These are phyloP conservation scores for Globisporangium cystogenes DNA, from an alignment of 352 stramenopile species.

Conservation along the genomic window DNA sequence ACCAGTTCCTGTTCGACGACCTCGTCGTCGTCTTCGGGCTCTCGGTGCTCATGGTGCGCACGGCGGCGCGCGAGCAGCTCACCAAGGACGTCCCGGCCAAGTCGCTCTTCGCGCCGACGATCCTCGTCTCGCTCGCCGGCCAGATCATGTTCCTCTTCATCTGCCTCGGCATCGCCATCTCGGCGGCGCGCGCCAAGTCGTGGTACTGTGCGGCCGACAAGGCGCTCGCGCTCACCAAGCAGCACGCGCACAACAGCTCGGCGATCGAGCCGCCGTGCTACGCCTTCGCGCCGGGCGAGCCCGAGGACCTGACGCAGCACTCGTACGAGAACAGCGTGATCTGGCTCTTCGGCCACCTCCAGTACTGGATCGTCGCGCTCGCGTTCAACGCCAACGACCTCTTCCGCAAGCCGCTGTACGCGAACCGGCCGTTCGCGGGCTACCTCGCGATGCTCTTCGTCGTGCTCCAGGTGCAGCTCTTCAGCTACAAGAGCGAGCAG, in stretches of 20 bases:
- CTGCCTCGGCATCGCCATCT: slow-evolving; percentile 54
- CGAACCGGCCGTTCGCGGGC: slow-evolving; percentile 43
- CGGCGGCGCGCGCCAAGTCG: slow-evolving; percentile 32
- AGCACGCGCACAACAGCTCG: slow-evolving; percentile 19
- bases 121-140: slow-evolving; percentile 50
- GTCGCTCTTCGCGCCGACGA: slow-evolving; percentile 56
- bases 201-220: slow-evolving; percentile 64
- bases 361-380: slow-evolving; percentile 71
- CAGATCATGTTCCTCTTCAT: slow-evolving; percentile 51
- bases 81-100: slow-evolving; percentile 39
- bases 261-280: slow-evolving; percentile 58
- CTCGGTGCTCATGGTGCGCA: slow-evolving; percentile 71
- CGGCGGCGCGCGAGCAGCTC: slow-evolving; percentile 28
- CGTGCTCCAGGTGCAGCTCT: slow-evolving; percentile 53
- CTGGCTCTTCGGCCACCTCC: slow-evolving; percentile 73
- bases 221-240: slow-evolving; percentile 34
- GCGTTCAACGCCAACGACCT: slow-evolving; percentile 59
- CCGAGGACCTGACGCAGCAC: slow-evolving; percentile 49
- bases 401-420: slow-evolving; percentile 53
- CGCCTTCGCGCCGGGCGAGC: slow-evolving; percentile 41
- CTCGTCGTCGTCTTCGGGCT: slow-evolving; percentile 64
- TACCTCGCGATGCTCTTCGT: slow-evolving; percentile 52
- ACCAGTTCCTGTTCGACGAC: slow-evolving; percentile 78
- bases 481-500: slow-evolving; percentile 55
- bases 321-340: slow-evolving; percentile 77